Conservation (phyloP, 2,329 filamentous ascomycete genomes). For the Trichoderma endophyticum region DNA sequence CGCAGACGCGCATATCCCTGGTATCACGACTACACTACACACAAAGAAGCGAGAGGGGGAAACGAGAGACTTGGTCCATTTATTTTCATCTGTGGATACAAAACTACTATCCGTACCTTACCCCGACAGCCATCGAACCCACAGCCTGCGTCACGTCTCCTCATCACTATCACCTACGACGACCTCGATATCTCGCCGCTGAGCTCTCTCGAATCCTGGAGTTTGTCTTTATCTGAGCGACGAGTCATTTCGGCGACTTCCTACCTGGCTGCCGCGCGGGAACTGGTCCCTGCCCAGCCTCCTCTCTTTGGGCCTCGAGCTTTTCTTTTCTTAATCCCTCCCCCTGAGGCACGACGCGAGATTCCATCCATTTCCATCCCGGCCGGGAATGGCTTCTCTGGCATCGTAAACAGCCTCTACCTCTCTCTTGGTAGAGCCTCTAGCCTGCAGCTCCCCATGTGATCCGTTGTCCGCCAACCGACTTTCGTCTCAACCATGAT, state of each 20-base stretch:
- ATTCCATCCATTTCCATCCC: background rate
- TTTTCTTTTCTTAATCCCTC: background rate
- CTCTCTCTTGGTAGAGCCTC: slow-evolving; percentile 13
- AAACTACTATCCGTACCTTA: background rate
- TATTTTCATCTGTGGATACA: background rate
- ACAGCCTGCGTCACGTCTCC: slow-evolving; percentile 7
- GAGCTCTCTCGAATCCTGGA: background rate
- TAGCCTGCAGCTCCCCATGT: slow-evolving; percentile 20
- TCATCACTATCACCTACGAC: background rate
- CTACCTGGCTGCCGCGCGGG: background rate
- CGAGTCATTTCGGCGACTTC: background rate
- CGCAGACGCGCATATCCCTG: background rate
- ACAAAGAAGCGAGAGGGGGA: background rate
- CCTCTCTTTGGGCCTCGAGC: background rate
- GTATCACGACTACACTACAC: background rate
- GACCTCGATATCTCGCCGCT: background rate
- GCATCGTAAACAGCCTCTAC: slow-evolving; percentile 16
- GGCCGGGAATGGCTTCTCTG: slow-evolving; percentile 21
- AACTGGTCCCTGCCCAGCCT: slow-evolving; percentile 11
- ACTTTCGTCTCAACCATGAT: slow-evolving; percentile 44
- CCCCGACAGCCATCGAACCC: background rate
- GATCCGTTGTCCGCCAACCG: slow-evolving; percentile 6
- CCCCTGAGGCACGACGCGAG: background rate
- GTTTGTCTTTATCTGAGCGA: background rate
- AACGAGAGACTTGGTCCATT: background rate